These are phyloP conservation scores for Phytophthora boehmeriae DNA, from an alignment of 352 stramenopile species.

Conservation along the genomic window DNA sequence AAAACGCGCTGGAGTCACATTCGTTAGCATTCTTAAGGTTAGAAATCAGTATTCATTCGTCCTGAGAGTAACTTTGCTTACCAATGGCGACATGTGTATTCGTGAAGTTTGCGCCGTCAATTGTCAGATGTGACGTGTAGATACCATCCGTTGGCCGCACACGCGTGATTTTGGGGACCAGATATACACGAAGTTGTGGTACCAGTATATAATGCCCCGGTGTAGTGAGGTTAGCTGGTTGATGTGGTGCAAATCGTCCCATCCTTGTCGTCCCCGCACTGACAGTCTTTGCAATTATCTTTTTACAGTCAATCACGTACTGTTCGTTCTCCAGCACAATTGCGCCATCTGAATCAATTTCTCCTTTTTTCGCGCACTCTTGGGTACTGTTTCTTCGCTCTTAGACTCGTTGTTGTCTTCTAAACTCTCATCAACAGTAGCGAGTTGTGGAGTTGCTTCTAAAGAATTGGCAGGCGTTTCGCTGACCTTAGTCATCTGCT, in stretches of 20 bases:
- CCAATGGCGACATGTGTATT: constrained; percentile 53
- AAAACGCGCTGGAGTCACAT: constrained; percentile 43
- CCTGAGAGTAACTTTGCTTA: constrained; percentile 27
- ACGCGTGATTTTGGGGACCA: constrained; percentile 46
- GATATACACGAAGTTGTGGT: constrained; percentile 50
- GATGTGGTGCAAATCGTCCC: constrained; percentile 1
- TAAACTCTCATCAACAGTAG: constrained; percentile 15
- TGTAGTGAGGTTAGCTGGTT: background rate
- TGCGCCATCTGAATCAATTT: constrained; percentile 1
- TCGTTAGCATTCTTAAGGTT: background rate
- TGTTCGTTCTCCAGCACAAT: constrained; percentile 22
- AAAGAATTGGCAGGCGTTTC: constrained; percentile 5
- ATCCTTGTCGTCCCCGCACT: background rate
- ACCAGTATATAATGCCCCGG: constrained; percentile 26
- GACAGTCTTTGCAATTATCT: constrained; percentile 8
- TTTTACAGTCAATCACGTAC: constrained; percentile 32
- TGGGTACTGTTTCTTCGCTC: constrained; percentile 2
- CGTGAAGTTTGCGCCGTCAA: constrained; percentile 62
- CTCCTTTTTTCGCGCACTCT: constrained; percentile 8
- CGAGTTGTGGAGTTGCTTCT: background rate
- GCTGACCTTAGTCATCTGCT: constrained; percentile 24
- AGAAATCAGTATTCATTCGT: background rate
- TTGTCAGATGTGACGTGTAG: constrained; percentile 64
- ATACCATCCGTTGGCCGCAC: constrained; percentile 58
- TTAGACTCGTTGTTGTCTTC: constrained; percentile 19